Conservation (phyloP, 1,284 basidiomycete genomes). For the Austroboletus novae-zelandiae region DNA sequence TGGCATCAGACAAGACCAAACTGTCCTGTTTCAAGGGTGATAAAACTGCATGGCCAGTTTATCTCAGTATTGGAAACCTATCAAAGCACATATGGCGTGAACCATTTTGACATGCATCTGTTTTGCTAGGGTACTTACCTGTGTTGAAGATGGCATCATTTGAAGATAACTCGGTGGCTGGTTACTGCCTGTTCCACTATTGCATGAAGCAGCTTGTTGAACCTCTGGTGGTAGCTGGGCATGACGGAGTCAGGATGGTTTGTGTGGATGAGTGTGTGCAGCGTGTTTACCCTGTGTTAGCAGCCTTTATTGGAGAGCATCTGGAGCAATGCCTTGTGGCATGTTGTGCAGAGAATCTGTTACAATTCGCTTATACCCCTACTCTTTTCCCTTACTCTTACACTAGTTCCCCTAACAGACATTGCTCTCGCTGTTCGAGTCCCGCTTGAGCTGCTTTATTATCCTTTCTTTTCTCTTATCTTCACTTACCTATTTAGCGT, state of each 20-base stretch:
- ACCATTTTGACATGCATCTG: neutral
- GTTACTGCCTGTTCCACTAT: conserved; percentile 24
- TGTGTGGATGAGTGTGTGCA: neutral
- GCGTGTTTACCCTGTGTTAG: no score
- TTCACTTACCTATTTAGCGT: no score
- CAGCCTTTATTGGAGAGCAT: no score
- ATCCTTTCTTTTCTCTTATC: no score
- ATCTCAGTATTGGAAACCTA: conserved; percentile 21
- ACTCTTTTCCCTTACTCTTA: no score
- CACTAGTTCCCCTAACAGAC: no score
- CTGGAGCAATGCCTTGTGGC: no score
- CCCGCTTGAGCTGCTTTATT: no score
- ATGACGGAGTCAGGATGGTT: neutral
- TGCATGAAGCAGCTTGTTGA: conserved; percentile 21
- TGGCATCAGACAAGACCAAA: conserved; percentile 13
- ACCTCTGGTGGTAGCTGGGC: neutral
- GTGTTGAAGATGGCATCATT: conserved; percentile 9
- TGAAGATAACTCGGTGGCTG: neutral
- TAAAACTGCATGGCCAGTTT: conserved; percentile 24
- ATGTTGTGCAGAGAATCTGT: no score
- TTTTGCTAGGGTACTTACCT: conserved; percentile 26
- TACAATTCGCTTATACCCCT: no score
- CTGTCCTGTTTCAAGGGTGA: conserved; percentile 19
- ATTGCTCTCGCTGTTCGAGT: no score
- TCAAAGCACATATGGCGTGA: conserved; percentile 9